Evolutionary conservation across 2,329 filamentous ascomycete genomes (phyloP), one percentile per base, ranked within the genome.

Genomic region (Amphichorda felina): DNA sequence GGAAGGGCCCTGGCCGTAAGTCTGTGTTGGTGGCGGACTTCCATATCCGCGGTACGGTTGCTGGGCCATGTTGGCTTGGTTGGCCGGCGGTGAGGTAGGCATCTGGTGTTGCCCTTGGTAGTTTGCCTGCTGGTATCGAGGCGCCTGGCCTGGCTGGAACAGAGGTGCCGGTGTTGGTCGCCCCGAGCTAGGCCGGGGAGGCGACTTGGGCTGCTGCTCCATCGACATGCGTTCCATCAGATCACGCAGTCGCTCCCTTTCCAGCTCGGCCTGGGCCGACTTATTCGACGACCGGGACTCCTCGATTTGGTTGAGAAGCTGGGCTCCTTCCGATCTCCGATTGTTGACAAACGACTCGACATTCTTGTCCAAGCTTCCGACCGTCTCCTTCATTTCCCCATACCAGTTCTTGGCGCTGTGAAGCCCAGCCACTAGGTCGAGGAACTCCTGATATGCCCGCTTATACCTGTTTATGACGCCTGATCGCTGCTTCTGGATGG

Each of bases 341-440:
- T 98, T 98, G 63, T 87, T 93, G 44, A 98, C 88, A 59, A 98
- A 98, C 0, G 82, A 83, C 45, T 96, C 89, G 2, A 98, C 91
- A 48, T 98, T 98, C 70, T 94, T 91, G 48, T 87, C 78, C 28
- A 95, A 64, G 51, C 84, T 94, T 45, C 89, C 83, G 1, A 93
- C 86, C 1, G 87, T 95, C 43, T 95, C 87, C 48, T 81, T 82
- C 87, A 96, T 98, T 54, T 96, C 91, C 3, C 74, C 72, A 54
- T 98, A 98, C 73, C 94, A 98, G 36, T 79, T 79, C 59, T 91
- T 88, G 6, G 93, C 91, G 45, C 88, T 80, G 49, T 82, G 74
- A 4, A 98, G 66, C 2, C 91, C 91, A 8, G 87, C 82, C 43
- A 84, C 76, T 10, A 98, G 72, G 48, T 94, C 89, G 40, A 93